Conservation (phyloP, 2,329 filamentous ascomycete genomes). For the Talaromyces sp. region DNA sequence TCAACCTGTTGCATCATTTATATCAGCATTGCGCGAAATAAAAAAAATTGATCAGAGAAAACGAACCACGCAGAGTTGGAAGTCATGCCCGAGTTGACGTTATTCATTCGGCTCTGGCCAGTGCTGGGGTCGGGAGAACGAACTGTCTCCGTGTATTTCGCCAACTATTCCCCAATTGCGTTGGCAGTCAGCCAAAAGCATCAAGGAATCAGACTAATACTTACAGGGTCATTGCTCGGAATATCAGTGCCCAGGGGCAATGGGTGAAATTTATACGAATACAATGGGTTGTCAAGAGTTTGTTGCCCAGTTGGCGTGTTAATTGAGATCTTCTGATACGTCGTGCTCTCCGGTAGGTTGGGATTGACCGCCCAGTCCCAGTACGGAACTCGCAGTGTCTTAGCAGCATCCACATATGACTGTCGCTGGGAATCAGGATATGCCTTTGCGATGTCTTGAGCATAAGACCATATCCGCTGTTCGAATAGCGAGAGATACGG, state of each 20-base stretch:
- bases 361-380: conserved; percentile 46
- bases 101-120: conserved; percentile 12
- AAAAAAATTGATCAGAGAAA: not conserved
- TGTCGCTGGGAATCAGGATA: conserved; percentile 43
- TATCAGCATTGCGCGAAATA: not conserved
- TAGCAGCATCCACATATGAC: conserved; percentile 42
- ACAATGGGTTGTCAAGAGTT: conserved; percentile 42
- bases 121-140: conserved; percentile 14
- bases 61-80: conserved; percentile 19
- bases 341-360: conserved; percentile 31
- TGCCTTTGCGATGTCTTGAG: conserved; percentile 31
- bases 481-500: conserved; percentile 66
- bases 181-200: not conserved
- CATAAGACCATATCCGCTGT: conserved; percentile 34
- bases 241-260: conserved; percentile 10
- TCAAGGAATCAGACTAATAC: not conserved
- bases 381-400: conserved; percentile 42
- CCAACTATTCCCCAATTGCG: conserved; percentile 8
- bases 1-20: conserved; percentile 12
- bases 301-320: conserved; percentile 36
- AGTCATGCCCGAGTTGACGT: conserved; percentile 14
- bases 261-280: conserved; percentile 35
- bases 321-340: conserved; percentile 34
- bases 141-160: conserved; percentile 13
- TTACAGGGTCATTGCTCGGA: conserved; percentile 9